Conservation (phyloP, 176 grass and related monocot species). For the Luzula sylvatica region DNA sequence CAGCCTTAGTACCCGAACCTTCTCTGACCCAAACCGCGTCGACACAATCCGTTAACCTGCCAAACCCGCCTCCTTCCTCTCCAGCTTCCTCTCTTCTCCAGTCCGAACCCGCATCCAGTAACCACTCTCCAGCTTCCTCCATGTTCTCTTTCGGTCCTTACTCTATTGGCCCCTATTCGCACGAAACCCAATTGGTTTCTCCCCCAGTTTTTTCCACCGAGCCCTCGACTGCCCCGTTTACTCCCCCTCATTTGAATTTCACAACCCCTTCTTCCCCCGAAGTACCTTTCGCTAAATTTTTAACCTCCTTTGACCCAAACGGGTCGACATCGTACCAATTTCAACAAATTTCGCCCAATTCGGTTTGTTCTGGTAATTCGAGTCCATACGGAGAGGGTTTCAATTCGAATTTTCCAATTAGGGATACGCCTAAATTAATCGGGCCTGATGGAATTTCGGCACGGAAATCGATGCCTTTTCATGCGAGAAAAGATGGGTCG, state of each 20-base stretch:
- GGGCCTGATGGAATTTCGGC: conserved; percentile 11
- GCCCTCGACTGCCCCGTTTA: conserved; percentile 68
- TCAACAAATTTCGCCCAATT: conserved; percentile 31
- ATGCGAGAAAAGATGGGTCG: conserved; percentile 14
- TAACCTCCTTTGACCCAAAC: conserved; percentile 17
- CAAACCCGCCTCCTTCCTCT: conserved; percentile 36
- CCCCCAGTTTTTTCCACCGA: conserved; percentile 64
- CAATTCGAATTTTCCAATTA: neutral
- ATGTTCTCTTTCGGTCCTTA: conserved; percentile 32
- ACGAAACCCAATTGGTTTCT: conserved; percentile 54
- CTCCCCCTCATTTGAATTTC: conserved; percentile 40
- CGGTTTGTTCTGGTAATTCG: conserved; percentile 30
- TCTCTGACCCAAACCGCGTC: conserved; percentile 1
- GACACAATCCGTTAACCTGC: conserved; percentile 14
- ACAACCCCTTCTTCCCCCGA: conserved; percentile 69
- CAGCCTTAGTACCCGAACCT: neutral
- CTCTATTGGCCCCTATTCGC: conserved; percentile 54
- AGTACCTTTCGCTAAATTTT: conserved; percentile 62
- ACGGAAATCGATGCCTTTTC: conserved; percentile 9
- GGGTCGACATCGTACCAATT: conserved; percentile 35
- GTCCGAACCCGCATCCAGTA: conserved; percentile 32
- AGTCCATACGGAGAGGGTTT: conserved; percentile 18
- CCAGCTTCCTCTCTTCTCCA: conserved; percentile 36
- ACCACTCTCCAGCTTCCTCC: conserved; percentile 24
- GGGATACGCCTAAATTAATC: conserved; percentile 15